Percentiles rank a stretch among this genome's conserved stretches.
Conservation (phyloP, 2,329 filamentous ascomycete genomes). For the Ceratocystis ficicola region DNA sequence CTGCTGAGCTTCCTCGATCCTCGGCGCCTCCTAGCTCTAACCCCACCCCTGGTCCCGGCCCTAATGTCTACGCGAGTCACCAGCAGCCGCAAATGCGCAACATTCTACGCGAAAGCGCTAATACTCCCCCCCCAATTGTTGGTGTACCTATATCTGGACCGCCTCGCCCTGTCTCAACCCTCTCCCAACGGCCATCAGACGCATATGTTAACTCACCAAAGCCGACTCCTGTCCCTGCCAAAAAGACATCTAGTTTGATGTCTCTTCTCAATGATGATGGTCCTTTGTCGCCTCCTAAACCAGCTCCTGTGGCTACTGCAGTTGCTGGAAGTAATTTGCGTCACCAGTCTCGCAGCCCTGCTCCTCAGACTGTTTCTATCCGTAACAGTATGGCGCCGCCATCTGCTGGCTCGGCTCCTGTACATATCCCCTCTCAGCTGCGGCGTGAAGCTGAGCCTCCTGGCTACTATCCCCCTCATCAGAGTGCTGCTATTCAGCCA, state of each 20-base stretch:
- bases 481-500: constrained; percentile 26
- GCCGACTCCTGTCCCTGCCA: constrained; percentile 30
- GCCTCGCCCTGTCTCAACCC: constrained; percentile 1
- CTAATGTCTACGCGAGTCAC: neutral
- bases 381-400: constrained; percentile 31
- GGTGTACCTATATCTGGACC: neutral
- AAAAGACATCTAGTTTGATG: constrained; percentile 54
- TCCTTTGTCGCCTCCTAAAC: constrained; percentile 34
- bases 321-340: constrained; percentile 32
- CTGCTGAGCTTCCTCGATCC: neutral
- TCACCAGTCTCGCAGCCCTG: constrained; percentile 36
- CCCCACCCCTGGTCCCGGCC: neutral
- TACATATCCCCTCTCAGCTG: constrained; percentile 33
- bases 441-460: constrained; percentile 38
- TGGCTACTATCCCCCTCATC: constrained; percentile 37
- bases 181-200: constrained; percentile 15
- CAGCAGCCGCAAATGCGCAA: constrained; percentile 14
- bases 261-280: constrained; percentile 51
- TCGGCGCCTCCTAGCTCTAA: constrained; percentile 6
- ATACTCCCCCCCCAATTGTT: constrained; percentile 7
- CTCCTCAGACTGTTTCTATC: constrained; percentile 28
- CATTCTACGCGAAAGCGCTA: constrained; percentile 13
- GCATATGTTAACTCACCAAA: constrained; percentile 16
- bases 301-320: constrained; percentile 39
- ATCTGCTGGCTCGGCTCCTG: constrained; percentile 26